Evolutionary conservation across 371 early-diverging fungal species (phyloP), one percentile per base, ranked within the genome.

Genomic region (Blastocladiella emersonii): DNA sequence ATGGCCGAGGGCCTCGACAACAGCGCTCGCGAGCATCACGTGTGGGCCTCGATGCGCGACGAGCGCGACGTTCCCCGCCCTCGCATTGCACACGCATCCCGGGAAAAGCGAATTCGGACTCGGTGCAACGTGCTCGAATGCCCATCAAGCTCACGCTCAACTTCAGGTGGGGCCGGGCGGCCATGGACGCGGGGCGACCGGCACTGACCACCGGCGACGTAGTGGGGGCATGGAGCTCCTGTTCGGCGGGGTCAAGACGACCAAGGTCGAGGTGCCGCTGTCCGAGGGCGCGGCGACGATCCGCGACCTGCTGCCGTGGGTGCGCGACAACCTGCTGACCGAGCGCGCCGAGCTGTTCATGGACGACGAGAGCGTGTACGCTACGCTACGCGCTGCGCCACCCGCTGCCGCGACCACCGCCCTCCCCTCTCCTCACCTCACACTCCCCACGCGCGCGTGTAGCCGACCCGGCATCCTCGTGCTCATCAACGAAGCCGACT

Each of bases 401-500:
- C 19, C 19, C 57, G 23, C 30, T 19, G 19, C 27, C 57, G 21
- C 57, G 21, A n/a, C 27, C 23, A 57, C 23, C 21, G 21, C 30
- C 23, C 6, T 37, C 41, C 27, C 39, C 35, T 6, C 41, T 32
- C 6, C 27, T n/a, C n/a, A n/a, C n/a, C n/a, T n/a, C n/a, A n/a
- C n/a, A n/a, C n/a, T n/a, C n/a, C n/a, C n/a, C n/a, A n/a, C n/a
- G n/a, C n/a, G n/a, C n/a, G n/a, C n/a, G n/a, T 32, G 27, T 64
- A 92, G 91, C 27, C 88, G 95, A 15, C 92, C 97, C 2, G 98
- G 98, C 17, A 92, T 95, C 63, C 76, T 98, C 23, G 96, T 96
- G 10, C 74, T 98, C 51, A 85, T 96, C 57, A 98, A 98, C 66
- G 91, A 92, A 48, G 80, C 83, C 4, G 98, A 98, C 71, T 98